Percentiles rank a stretch among this genome's conserved stretches.
Evolutionary conservation across 345 rosid genomes (phyloP).

Genomic region (Citrus medica): DNA sequence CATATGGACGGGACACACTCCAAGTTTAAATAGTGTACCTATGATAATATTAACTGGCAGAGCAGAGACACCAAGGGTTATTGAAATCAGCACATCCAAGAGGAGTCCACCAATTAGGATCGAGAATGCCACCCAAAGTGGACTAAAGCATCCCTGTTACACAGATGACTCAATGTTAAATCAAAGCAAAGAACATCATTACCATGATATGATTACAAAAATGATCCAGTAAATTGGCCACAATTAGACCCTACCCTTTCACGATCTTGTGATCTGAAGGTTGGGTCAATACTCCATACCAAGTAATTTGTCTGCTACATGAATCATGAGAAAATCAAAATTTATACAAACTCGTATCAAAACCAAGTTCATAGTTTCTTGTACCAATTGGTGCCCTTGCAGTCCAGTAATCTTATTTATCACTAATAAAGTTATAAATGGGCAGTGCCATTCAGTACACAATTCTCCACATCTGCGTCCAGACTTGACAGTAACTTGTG

Average conservation of each 20-base stretch:
- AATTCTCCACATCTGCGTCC: background rate
- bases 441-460: background rate
- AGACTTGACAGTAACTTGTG: background rate
- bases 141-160: slow-evolving; percentile 72
- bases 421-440: background rate
- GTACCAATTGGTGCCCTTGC: background rate
- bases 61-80: slow-evolving; percentile 81
- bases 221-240: slow-evolving; percentile 7
- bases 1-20: background rate
- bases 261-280: slow-evolving; percentile 51
- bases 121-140: slow-evolving; percentile 91
- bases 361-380: background rate
- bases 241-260: slow-evolving; percentile 48
- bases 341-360: slow-evolving; percentile 3
- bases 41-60: slow-evolving; percentile 91
- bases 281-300: slow-evolving; percentile 83
- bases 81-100: slow-evolving; percentile 82
- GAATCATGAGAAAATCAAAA: slow-evolving; percentile 9
- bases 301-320: slow-evolving; percentile 59
- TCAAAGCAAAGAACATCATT: background rate
- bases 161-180: slow-evolving; percentile 5
- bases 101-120: slow-evolving; percentile 79
- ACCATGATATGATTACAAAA: slow-evolving; percentile 4
- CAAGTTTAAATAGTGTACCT: slow-evolving; percentile 30
- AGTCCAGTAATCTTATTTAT: background rate